Evolutionary conservation across 176 grass and related monocot species (phyloP).

Genomic region (Miscanthus lutarioriparius): DNA sequence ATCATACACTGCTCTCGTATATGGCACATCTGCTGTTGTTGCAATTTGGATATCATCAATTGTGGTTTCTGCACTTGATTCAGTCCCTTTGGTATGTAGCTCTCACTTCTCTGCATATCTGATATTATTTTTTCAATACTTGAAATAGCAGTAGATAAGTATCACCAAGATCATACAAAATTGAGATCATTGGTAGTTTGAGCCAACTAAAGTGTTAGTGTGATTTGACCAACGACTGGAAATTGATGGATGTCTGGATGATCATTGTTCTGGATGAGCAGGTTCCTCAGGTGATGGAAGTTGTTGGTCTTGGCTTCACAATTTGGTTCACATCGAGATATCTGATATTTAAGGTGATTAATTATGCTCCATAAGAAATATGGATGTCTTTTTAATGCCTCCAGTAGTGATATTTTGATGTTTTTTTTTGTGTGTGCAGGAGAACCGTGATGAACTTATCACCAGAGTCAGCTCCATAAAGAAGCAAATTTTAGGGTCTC

Average conservation of each 20-base stretch:
- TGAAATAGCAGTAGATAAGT: not conserved
- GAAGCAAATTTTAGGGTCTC: constrained; percentile 61
- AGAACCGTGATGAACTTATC: constrained; percentile 65
- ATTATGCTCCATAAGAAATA: not conserved
- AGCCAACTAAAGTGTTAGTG: not conserved
- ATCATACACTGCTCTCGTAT: constrained; percentile 54
- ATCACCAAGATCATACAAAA: not conserved
- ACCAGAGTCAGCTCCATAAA: constrained; percentile 54
- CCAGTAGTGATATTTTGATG: not conserved
- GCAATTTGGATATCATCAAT: constrained; percentile 69
- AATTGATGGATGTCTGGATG: not conserved
- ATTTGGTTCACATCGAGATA: constrained; percentile 86
- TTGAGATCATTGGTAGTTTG: not conserved
- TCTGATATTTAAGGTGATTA: constrained; percentile 81
- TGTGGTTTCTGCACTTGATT: constrained; percentile 73
- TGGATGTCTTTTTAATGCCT: not conserved
- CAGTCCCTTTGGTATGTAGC: constrained; percentile 63
- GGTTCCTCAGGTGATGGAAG: constrained; percentile 91
- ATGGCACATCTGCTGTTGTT: constrained; percentile 57
- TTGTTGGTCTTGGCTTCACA: constrained; percentile 83
- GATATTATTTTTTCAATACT: not conserved
- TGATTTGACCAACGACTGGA: not conserved
- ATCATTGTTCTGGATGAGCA: constrained; percentile 26
- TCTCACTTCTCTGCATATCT: not conserved
- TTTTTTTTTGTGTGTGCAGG: constrained; percentile 27